Base-by-base conservation (phyloP, 2,329 filamentous ascomycete species). In the Teratosphaeriaceae sp. region DNA sequence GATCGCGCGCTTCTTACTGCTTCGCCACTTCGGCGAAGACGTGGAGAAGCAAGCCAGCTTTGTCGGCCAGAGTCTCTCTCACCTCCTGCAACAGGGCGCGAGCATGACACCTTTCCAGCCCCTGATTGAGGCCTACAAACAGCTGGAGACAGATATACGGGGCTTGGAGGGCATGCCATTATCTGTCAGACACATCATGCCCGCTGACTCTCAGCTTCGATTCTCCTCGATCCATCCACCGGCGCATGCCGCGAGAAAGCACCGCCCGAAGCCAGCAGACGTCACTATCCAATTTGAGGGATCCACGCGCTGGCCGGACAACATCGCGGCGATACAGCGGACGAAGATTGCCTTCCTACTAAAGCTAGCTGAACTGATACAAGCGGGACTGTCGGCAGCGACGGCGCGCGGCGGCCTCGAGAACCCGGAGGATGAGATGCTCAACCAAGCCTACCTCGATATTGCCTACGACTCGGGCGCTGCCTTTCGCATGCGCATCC, bases 221-320 rank as follows among this genome's bases (percentile, higher is more conserved):
- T 90, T 84, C 51, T 71, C 88, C 1, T 87, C 84, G 0, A 64
- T 85, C 22, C 67, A 71, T 8, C 54, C 70, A 16, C 80, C 80
- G 7, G 15, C 27, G 6, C 1, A 52, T 30, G 11, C 21, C 63
- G 2, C 63, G 72, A 29, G 67, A 68, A 19, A 69, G 72, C 43
- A 51, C 18, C 71, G 69, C 54, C 65, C 15, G 55, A 71, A 42
- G 13, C 83, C 86, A 0, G 83, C 89, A 52, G 82, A 94, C 52
- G 77, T 94, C 23, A 76, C 88, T 31, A 74, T 98, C 37, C 89
- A 90, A 59, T 97, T 98, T 55, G 92, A 98, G 67, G 86, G 85
- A 3, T 97, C 92, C 5, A 83, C 81, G 35, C 84, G 87, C 53
- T 98, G 92, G 92, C 92, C 92, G 0, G 89, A 97, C 59, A 88